Conservation (phyloP, 805 yeast genomes). For the Cephaloascus fragrans region DNA sequence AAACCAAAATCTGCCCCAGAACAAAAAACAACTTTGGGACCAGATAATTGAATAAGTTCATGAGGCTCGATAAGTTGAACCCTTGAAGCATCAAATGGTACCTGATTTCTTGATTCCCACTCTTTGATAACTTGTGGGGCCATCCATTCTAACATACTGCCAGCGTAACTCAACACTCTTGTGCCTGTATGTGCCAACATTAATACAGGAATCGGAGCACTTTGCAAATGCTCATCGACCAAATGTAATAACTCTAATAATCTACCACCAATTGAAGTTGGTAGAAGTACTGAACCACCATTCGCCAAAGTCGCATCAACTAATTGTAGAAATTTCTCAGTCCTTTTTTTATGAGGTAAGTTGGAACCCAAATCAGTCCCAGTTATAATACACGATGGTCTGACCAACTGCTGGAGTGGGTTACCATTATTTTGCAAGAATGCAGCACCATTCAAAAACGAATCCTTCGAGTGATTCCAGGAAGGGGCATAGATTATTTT, state of each 20-base stretch:
- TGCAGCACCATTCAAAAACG: slow-evolving; percentile 67
- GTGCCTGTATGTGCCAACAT: slow-evolving; percentile 74
- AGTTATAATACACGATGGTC: slow-evolving; percentile 81
- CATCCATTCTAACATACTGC: slow-evolving; percentile 95
- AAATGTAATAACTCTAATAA: slow-evolving; percentile 69
- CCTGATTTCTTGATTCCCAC: slow-evolving; percentile 66
- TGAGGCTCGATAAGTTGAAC: slow-evolving; percentile 48
- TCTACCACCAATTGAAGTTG: slow-evolving; percentile 74
- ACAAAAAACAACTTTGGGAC: slow-evolving; percentile 75
- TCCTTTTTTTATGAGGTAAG: slow-evolving; percentile 50
- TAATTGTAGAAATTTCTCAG: slow-evolving; percentile 51
- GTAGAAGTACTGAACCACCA: slow-evolving; percentile 78
- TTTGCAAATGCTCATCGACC: slow-evolving; percentile 56
- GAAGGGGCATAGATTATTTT: slow-evolving; percentile 80
- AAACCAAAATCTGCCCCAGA: slow-evolving; percentile 56
- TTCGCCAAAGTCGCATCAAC: slow-evolving; percentile 57
- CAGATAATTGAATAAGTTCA: slow-evolving; percentile 44
- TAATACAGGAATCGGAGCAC: slow-evolving; percentile 59
- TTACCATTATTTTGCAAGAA: slow-evolving; percentile 47
- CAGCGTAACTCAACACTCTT: slow-evolving; percentile 69
- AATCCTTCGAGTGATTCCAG: slow-evolving; percentile 92
- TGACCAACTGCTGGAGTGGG: slow-evolving; percentile 50
- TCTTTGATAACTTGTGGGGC: slow-evolving; percentile 73
- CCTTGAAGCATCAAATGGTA: slow-evolving; percentile 70
- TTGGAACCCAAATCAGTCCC: slow-evolving; percentile 60